Evolutionary conservation across 2,329 filamentous ascomycete genomes (phyloP), one percentile per base, ranked within the genome.

Genomic region (Akanthomyces muscarius): DNA sequence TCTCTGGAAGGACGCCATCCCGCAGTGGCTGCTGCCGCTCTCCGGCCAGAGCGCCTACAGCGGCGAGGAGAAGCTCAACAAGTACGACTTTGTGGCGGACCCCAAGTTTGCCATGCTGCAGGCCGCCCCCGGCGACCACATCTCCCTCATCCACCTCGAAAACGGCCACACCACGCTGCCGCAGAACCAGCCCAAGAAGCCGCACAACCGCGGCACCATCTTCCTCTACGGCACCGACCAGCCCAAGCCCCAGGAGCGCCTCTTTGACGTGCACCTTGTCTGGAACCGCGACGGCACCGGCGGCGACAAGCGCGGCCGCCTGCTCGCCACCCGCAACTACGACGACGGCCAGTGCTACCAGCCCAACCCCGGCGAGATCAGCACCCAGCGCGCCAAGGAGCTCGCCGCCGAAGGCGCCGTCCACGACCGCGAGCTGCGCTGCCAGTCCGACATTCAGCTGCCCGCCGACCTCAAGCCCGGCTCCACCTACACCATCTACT

Each of bases 311-410:
- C 86, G 89, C 47, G 95, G 95, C 38, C 80, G 81, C 48, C 86
- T 98, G 14, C 79, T 98, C 44, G 86, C 89, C 0, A 89, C 86
- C 1, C 87, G 91, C 68, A 87, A 90, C 78, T 99, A 87, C 73
- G 95, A 98, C 70, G 95, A 99, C 70, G 90, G 89, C 30, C 89
- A 91, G 70, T 99, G 95, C 80, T 92, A 92, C 74, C 90, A 98
- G 77, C 76, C 86, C 70, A 93, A 92, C 73, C 68, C 68, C n/a
- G 78, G 79, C 3, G 60, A 69, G 25, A 86, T 92, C 65, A 88
- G 87, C 5, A 69, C 72, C 16, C 69, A 81, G 63, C 89, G 92
- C 63, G 82, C 85, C 68, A 67, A 77, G 25, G 70, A 85, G 63
- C 84, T 85, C 67, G 80, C 83, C 1, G 79, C 82, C 66, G 73